These are phyloP conservation scores for Coniosporium apollinis DNA, from an alignment of 495 filamentous ascomycete species.

Conservation along the genomic window DNA sequence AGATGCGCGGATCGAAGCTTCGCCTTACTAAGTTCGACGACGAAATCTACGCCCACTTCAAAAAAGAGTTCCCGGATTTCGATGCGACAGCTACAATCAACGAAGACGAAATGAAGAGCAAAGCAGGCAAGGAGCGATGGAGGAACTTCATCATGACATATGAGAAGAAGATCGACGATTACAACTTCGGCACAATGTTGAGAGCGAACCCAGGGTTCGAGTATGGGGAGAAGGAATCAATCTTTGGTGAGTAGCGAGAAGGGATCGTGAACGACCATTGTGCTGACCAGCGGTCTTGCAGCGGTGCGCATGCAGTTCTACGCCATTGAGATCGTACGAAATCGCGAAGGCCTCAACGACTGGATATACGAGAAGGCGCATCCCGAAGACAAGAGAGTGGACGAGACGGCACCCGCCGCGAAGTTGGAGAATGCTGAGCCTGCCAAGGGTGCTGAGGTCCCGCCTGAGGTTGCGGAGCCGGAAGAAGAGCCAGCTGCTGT, in stretches of 20 bases:
- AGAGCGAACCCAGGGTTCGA: slow-evolving; percentile 60
- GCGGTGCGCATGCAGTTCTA: slow-evolving; percentile 96
- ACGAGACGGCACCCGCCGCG: no score
- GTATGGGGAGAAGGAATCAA: slow-evolving; percentile 77
- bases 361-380: slow-evolving; percentile 80
- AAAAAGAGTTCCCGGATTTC: slow-evolving; percentile 78
- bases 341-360: slow-evolving; percentile 78
- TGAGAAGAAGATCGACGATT: slow-evolving; percentile 85
- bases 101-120: slow-evolving; percentile 96
- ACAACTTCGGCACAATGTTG: slow-evolving; percentile 93
- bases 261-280: background rate
- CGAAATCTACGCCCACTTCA: slow-evolving; percentile 81
- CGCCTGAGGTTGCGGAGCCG: no score
- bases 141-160: slow-evolving; percentile 86
- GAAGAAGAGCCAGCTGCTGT: no score
- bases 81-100: slow-evolving; percentile 62
- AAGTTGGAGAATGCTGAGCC: no score
- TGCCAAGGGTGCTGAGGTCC: no score
- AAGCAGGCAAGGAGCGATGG: slow-evolving; percentile 89
- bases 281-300: slow-evolving; percentile 11
- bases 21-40: slow-evolving; percentile 87
- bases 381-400: no score
- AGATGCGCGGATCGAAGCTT: slow-evolving; percentile 65
- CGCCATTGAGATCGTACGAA: slow-evolving; percentile 86
- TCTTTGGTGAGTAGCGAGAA: slow-evolving; percentile 47